These are phyloP conservation scores for Cryphonectria parasitica DNA, from an alignment of 2,329 filamentous ascomycete genomes.

Conservation along the genomic window DNA sequence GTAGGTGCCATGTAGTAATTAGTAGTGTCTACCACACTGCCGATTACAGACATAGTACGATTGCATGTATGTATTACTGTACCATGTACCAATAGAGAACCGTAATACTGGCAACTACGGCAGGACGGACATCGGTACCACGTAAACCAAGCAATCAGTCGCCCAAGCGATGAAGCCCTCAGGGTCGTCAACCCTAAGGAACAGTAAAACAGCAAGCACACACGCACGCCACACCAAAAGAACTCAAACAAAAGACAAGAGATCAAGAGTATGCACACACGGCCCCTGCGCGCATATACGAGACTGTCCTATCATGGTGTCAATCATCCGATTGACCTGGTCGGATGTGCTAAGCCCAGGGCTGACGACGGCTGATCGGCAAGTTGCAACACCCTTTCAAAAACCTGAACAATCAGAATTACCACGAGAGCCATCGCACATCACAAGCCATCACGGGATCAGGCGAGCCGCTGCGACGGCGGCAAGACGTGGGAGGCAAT, in stretches of 20 bases:
- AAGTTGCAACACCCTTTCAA: constrained; percentile 1
- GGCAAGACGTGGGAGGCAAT: constrained; percentile 13
- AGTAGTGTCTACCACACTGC: not conserved
- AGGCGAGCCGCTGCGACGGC: constrained; percentile 25
- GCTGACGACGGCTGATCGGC: constrained; percentile 4
- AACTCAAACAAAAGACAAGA: not conserved
- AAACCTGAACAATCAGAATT: constrained; percentile 5
- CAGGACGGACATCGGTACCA: not conserved
- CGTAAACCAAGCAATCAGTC: not conserved
- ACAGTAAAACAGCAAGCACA: too few species aligned
- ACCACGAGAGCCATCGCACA: not conserved
- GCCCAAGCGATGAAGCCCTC: too few species aligned
- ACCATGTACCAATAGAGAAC: not conserved
- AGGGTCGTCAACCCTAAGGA: too few species aligned
- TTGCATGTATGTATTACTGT: not conserved
- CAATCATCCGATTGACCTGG: constrained; percentile 16
- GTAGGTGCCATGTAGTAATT: not conserved
- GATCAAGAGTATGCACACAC: not conserved
- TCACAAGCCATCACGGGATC: not conserved
- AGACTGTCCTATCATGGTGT: not conserved
- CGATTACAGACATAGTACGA: too few species aligned
- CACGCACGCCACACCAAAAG: not conserved
- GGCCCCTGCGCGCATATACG: not conserved
- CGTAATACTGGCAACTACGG: not conserved
- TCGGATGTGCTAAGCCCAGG: not conserved